Conservation (phyloP, 23 red algal genomes). For the Gracilaria domingensis region DNA sequence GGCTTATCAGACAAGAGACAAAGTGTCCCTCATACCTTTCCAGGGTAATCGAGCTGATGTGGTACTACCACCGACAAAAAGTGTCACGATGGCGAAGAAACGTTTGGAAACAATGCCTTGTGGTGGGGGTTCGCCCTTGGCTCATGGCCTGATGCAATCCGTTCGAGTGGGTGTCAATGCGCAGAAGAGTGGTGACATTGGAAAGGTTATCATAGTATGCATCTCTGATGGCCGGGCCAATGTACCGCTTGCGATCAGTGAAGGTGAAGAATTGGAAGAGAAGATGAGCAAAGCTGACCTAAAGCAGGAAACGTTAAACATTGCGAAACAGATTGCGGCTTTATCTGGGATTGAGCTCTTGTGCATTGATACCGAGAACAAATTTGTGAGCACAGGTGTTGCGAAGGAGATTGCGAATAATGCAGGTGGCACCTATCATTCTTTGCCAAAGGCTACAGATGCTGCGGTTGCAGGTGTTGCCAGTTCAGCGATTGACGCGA, state of each 20-base stretch:
- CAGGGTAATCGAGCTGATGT: slow-evolving; percentile 93
- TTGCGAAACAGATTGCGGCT: slow-evolving; percentile 83
- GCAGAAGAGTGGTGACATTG: slow-evolving; percentile 94
- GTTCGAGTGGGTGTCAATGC: slow-evolving; percentile 88
- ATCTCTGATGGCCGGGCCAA: slow-evolving; percentile 98
- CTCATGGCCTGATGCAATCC: slow-evolving; percentile 87
- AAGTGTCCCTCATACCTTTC: slow-evolving; percentile 93
- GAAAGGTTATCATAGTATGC: slow-evolving; percentile 92
- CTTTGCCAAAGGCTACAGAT: slow-evolving; percentile 95
- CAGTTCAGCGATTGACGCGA: slow-evolving; percentile 83
- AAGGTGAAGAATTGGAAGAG: slow-evolving; percentile 84
- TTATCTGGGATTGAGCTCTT: slow-evolving; percentile 78
- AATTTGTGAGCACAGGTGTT: slow-evolving; percentile 99
- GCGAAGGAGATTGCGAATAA: slow-evolving; percentile 91
- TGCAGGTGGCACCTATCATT: slow-evolving; percentile 93
- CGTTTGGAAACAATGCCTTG: slow-evolving; percentile 99
- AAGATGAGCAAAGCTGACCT: slow-evolving; percentile 97
- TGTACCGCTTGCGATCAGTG: slow-evolving; percentile 81
- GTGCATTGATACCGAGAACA: slow-evolving; percentile 99
- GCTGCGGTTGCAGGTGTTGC: slow-evolving; percentile 90
- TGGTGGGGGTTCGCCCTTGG: slow-evolving; percentile 96
- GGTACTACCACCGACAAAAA: slow-evolving; percentile 96
- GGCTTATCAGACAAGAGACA: slow-evolving; percentile 98
- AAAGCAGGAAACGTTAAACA: slow-evolving; percentile 93
- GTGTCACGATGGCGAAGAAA: slow-evolving; percentile 96